A percentile compares a stretch with the other conserved stretches of the same genome.
Evolutionary conservation across 2,329 filamentous ascomycete genomes (phyloP).

Genomic region (Hymenoscyphus repandus): DNA sequence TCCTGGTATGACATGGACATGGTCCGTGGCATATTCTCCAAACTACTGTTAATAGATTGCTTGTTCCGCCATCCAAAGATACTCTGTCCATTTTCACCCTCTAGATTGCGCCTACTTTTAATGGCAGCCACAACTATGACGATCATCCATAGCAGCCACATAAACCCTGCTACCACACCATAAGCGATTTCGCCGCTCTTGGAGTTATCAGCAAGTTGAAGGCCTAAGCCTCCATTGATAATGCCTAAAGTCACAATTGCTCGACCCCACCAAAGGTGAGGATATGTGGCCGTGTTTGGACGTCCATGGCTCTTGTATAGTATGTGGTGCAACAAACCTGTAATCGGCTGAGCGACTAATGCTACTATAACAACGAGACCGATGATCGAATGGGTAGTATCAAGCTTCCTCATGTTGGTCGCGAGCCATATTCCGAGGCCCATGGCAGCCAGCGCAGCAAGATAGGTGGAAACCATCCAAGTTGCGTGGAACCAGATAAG

Average conservation of each 20-base stretch:
- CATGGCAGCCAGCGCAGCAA: conserved; percentile 55
- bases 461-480: conserved; percentile 50
- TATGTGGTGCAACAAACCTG: conserved; percentile 53
- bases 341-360: conserved; percentile 50
- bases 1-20: too few relatives aligned
- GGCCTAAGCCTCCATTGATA: conserved; percentile 58
- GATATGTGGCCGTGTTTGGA: conserved; percentile 45
- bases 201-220: conserved; percentile 42
- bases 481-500: conserved; percentile 45
- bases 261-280: conserved; percentile 57
- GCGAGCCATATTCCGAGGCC: conserved; percentile 48
- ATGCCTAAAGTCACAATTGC: conserved; percentile 52
- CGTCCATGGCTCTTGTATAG: conserved; percentile 41
- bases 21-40: not conserved
- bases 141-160: conserved; percentile 42
- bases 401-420: conserved; percentile 5
- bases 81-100: conserved; percentile 2
- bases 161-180: conserved; percentile 48
- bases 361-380: conserved; percentile 50
- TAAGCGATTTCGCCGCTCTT: conserved; percentile 46
- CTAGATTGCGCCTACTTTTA: conserved; percentile 6
- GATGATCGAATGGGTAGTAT: conserved; percentile 44
- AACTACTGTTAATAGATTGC: not conserved
- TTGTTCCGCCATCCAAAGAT: not conserved
- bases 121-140: conserved; percentile 23